Conservation (phyloP, 1,284 basidiomycete genomes). For the Ustilago bromivora region DNA sequence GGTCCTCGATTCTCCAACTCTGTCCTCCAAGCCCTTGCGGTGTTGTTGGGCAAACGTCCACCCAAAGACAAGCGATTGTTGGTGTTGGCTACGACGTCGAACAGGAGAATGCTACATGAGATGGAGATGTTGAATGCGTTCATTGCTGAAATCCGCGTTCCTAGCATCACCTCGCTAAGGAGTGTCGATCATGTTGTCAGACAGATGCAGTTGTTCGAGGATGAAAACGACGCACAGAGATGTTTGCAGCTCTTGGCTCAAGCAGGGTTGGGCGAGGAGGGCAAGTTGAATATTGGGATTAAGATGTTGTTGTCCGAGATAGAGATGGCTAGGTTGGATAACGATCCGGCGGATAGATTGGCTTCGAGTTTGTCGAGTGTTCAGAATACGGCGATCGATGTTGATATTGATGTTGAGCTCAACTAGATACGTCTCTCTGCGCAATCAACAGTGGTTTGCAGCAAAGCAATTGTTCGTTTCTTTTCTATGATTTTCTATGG, state of each 20-base stretch:
- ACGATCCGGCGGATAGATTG: conserved; percentile 70
- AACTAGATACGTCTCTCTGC: conserved; percentile 15
- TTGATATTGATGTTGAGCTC: conserved; percentile 53
- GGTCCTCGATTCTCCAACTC: conserved; percentile 95
- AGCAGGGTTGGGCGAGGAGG: conserved; percentile 79
- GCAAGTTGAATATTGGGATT: conserved; percentile 82
- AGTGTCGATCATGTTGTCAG: conserved; percentile 82
- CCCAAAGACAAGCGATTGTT: conserved; percentile 95
- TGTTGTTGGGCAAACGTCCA: conserved; percentile 87
- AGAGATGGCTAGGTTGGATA: conserved; percentile 93
- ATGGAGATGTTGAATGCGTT: conserved; percentile 90
- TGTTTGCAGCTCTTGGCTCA: conserved; percentile 80
- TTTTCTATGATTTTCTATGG: background rate
- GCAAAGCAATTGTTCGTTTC: background rate
- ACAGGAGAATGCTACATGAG: conserved; percentile 86
- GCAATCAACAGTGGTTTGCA: background rate
- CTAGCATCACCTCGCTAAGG: conserved; percentile 81
- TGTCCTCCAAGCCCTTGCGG: conserved; percentile 90
- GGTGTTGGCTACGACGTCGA: conserved; percentile 91
- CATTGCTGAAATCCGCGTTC: conserved; percentile 87
- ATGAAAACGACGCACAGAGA: conserved; percentile 74
- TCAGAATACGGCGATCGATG: conserved; percentile 44
- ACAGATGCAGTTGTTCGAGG: conserved; percentile 84
- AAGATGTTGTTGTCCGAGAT: conserved; percentile 87
- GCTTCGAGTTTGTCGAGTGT: conserved; percentile 64